Conservation (phyloP, 2,329 filamentous ascomycete genomes). For the Diplodia corticola region DNA sequence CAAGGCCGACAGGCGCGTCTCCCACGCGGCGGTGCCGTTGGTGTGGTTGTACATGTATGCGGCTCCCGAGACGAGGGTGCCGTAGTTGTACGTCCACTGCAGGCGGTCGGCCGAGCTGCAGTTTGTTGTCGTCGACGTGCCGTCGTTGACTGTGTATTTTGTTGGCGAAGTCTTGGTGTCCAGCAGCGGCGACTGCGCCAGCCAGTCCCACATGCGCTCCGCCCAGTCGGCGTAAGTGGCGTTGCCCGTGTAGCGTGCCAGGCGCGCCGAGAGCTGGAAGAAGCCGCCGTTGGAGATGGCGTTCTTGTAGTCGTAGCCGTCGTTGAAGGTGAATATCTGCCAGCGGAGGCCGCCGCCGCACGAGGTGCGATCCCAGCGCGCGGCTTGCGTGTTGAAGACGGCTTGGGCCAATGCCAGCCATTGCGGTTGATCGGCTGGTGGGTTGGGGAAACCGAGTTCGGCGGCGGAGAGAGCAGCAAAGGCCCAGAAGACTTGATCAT, state of each 20-base stretch:
- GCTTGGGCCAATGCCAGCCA: slow-evolving; percentile 48
- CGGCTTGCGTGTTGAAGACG: slow-evolving; percentile 41
- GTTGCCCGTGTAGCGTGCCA: slow-evolving; percentile 42
- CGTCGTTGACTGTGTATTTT: slow-evolving; percentile 34
- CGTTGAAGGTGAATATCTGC: slow-evolving; percentile 40
- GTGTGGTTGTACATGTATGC: slow-evolving; percentile 44
- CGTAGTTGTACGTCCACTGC: slow-evolving; percentile 43
- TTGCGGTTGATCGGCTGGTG: slow-evolving; percentile 40
- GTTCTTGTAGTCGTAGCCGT: slow-evolving; percentile 42
- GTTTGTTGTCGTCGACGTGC: slow-evolving; percentile 25
- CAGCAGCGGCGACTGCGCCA: slow-evolving; percentile 31
- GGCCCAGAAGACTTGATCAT: slow-evolving; percentile 61
- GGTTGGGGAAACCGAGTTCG: slow-evolving; percentile 50
- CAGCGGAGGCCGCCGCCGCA: slow-evolving; percentile 41
- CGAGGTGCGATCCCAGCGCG: slow-evolving; percentile 35
- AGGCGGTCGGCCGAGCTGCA: slow-evolving; percentile 35
- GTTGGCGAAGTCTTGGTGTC: slow-evolving; percentile 12
- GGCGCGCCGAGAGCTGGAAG: slow-evolving; percentile 40
- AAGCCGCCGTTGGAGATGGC: slow-evolving; percentile 41
- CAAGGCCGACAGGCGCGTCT: slow-evolving; percentile 33
- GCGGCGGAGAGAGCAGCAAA: slow-evolving; percentile 59
- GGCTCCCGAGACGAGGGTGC: slow-evolving; percentile 37
- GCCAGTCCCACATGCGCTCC: slow-evolving; percentile 39
- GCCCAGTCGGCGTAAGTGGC: slow-evolving; percentile 40
- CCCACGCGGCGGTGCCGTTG: slow-evolving; percentile 39